These are phyloP conservation scores for Pseudonectria buxi DNA, from an alignment of 2,329 filamentous ascomycete species.

Conservation along the genomic window DNA sequence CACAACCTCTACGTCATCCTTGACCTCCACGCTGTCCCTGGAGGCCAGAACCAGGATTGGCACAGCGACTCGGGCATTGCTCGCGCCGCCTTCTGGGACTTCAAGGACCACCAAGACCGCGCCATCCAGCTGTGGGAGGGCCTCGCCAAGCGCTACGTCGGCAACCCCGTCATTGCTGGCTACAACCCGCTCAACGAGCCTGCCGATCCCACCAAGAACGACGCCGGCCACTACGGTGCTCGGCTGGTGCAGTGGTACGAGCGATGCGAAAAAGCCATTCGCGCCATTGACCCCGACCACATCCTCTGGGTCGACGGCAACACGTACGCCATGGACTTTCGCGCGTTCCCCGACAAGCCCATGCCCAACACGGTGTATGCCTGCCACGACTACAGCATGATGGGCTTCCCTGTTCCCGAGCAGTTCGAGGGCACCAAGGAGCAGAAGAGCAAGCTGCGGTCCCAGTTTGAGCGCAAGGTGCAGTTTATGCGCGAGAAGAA, in stretches of 20 bases:
- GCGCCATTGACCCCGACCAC: conserved; percentile 38
- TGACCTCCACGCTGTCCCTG: conserved; percentile 38
- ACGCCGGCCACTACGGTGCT: conserved; percentile 14
- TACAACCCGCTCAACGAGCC: conserved; percentile 33
- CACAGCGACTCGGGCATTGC: conserved; percentile 33
- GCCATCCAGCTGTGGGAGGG: conserved; percentile 37
- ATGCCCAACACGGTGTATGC: conserved; percentile 45
- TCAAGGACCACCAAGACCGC: conserved; percentile 40
- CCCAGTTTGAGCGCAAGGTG: conserved; percentile 35
- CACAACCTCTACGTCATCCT: conserved; percentile 38
- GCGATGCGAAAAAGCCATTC: conserved; percentile 32
- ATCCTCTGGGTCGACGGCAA: conserved; percentile 47
- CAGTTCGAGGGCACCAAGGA: conserved; percentile 33
- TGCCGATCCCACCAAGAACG: conserved; percentile 22
- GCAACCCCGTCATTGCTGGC: conserved; percentile 35
- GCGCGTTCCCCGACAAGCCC: conserved; percentile 32
- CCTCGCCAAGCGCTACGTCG: conserved; percentile 34
- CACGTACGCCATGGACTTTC: conserved; percentile 47
- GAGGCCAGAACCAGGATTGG: conserved; percentile 43
- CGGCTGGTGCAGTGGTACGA: conserved; percentile 35
- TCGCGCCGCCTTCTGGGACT: conserved; percentile 39
- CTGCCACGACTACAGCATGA: conserved; percentile 46
- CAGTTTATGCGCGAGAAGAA: conserved; percentile 35
- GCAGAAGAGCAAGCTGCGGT: conserved; percentile 35
- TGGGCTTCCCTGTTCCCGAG: conserved; percentile 40